Percentiles rank a stretch among this genome's conserved stretches.
Conservation (phyloP, 2,329 filamentous ascomycete genomes). For the Verticillium tricorpus region DNA sequence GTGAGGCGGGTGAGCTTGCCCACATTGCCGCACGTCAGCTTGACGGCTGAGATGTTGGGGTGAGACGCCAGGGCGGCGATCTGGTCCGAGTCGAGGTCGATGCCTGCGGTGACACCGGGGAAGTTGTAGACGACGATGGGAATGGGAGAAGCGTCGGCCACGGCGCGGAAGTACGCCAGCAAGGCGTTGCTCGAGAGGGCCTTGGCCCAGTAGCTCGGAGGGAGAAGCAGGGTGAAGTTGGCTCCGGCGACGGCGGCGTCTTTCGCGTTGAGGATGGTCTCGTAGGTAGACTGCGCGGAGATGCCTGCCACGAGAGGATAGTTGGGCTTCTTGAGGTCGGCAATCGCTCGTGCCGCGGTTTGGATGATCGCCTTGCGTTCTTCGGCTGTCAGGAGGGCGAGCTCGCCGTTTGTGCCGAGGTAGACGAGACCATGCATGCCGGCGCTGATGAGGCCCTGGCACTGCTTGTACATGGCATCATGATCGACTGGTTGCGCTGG, state of each 20-base stretch:
- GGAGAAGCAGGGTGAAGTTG: slow-evolving; percentile 63
- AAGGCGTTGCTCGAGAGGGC: slow-evolving; percentile 55
- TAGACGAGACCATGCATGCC: slow-evolving; percentile 42
- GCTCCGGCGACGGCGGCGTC: slow-evolving; percentile 62
- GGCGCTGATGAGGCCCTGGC: slow-evolving; percentile 32
- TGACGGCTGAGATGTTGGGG: slow-evolving; percentile 59
- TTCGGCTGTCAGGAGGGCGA: slow-evolving; percentile 32
- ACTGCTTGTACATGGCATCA: slow-evolving; percentile 39
- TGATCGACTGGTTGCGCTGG: slow-evolving; percentile 35
- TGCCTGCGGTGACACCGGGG: slow-evolving; percentile 15
- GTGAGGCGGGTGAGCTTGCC: slow-evolving; percentile 49
- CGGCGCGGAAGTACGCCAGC: slow-evolving; percentile 56
- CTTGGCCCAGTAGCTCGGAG: slow-evolving; percentile 64
- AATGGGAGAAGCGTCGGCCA: slow-evolving; percentile 44
- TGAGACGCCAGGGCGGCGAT: slow-evolving; percentile 40
- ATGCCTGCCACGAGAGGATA: slow-evolving; percentile 42
- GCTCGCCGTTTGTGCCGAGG: slow-evolving; percentile 42
- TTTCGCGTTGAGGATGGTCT: slow-evolving; percentile 60
- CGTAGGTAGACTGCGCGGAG: slow-evolving; percentile 56
- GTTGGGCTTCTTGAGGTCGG: slow-evolving; percentile 24
- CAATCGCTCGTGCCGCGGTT: slow-evolving; percentile 30
- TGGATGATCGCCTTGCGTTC: slow-evolving; percentile 36
- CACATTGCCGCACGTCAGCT: slow-evolving; percentile 48
- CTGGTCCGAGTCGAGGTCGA: slow-evolving; percentile 17
- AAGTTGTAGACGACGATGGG: slow-evolving; percentile 19